Conservation (phyloP, 176 grass and related monocot genomes). For the Aegilops umbellulata region DNA sequence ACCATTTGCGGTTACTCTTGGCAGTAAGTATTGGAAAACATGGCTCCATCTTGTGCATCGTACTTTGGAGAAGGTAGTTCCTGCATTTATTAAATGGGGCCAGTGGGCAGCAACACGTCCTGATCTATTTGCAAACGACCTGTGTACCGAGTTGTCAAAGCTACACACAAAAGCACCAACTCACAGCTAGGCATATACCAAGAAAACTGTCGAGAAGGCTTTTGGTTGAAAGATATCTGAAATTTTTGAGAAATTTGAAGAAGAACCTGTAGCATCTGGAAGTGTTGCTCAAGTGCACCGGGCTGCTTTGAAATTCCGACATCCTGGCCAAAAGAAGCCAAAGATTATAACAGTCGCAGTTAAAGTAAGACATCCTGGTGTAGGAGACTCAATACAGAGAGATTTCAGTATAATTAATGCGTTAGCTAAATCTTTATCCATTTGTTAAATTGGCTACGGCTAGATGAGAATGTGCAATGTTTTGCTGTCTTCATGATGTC, state of each 20-base stretch:
- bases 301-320: conserved; percentile 64
- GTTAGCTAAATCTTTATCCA: conserved; percentile 66
- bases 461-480: conserved; percentile 95
- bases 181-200: conserved; percentile 87
- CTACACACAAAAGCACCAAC: conserved; percentile 84
- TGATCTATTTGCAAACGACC: conserved; percentile 80
- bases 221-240: conserved; percentile 85
- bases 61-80: conserved; percentile 85
- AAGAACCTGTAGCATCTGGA: conserved; percentile 96
- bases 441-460: conserved; percentile 80
- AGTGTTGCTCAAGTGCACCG: conserved; percentile 97
- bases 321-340: conserved; percentile 40
- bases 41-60: conserved; percentile 78
- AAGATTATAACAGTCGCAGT: conserved; percentile 73
- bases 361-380: conserved; percentile 93
- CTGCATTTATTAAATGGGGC: conserved; percentile 99
- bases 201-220: conserved; percentile 87
- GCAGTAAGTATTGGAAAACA: conserved; percentile 63
- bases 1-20: conserved; percentile 77
- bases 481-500: conserved; percentile 99
- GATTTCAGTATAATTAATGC: conserved; percentile 93
- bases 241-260: conserved; percentile 94
- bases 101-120: conserved; percentile 97
- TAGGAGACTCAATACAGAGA: conserved; percentile 86
- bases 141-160: conserved; percentile 80